Evolutionary conservation across 495 filamentous ascomycete genomes (phyloP).

Genomic region (Xylaria cubensis): DNA sequence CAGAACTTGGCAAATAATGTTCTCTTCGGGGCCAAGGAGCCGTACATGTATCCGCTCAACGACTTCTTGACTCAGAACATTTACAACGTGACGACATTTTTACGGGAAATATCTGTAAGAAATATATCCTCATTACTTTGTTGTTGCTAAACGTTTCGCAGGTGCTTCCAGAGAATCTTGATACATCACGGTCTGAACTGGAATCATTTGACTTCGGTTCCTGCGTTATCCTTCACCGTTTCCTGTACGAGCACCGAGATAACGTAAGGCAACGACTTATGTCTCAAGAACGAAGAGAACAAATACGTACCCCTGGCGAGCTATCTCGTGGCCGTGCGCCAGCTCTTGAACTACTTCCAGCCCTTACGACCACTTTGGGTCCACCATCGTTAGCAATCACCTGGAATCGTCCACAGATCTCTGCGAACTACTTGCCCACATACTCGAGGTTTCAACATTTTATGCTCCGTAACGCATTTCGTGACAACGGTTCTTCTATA

Average conservation of each 20-base stretch:
- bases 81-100: conserved; percentile 65
- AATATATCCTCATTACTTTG: background rate
- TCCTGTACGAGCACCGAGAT: conserved; percentile 73
- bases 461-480: conserved; percentile 69
- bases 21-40: conserved; percentile 72
- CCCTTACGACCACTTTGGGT: conserved; percentile 66
- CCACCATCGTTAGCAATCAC: conserved; percentile 68
- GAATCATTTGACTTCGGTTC: conserved; percentile 73
- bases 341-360: conserved; percentile 58
- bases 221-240: conserved; percentile 68
- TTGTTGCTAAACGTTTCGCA: conserved; percentile 30
- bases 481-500: conserved; percentile 64
- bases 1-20: conserved; percentile 75
- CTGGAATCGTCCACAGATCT: conserved; percentile 66
- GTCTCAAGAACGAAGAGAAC: conserved; percentile 59
- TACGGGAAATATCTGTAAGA: conserved; percentile 66
- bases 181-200: conserved; percentile 38
- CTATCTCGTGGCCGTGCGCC: conserved; percentile 52
- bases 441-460: conserved; percentile 74
- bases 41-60: conserved; percentile 72
- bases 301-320: conserved; percentile 58
- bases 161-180: conserved; percentile 48
- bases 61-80: conserved; percentile 70
- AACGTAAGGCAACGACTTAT: conserved; percentile 67
- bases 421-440: conserved; percentile 61